Evolutionary conservation across 208 protist genomes (phyloP).

Genomic region (Crithidia brevicula): DNA sequence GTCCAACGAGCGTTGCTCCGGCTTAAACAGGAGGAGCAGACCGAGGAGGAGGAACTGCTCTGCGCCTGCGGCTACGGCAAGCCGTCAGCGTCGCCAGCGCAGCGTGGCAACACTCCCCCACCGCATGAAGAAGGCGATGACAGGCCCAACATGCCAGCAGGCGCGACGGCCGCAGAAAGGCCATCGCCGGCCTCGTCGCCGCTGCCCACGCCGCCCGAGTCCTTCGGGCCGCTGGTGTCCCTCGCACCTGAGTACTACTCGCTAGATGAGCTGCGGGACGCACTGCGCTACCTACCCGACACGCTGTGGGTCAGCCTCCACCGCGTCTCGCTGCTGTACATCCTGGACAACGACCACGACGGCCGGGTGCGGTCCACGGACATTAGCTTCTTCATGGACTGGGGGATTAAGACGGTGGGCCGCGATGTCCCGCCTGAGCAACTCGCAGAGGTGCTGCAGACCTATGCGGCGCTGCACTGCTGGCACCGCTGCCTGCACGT

Average conservation of each 20-base stretch:
- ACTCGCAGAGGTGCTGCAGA: slow-evolving; percentile 60
- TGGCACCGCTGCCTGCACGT: slow-evolving; percentile 54
- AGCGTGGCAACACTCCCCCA: neutral
- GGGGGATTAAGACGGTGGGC: slow-evolving; percentile 50
- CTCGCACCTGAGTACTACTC: slow-evolving; percentile 53
- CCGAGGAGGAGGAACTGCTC: slow-evolving; percentile 39
- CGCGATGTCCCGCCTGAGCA: slow-evolving; percentile 42
- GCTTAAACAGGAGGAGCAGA: slow-evolving; percentile 42
- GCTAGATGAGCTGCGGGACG: slow-evolving; percentile 55
- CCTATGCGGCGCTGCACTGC: slow-evolving; percentile 55
- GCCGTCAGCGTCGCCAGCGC: neutral
- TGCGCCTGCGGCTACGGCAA: slow-evolving; percentile 32
- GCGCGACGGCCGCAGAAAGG: neutral
- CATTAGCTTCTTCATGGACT: slow-evolving; percentile 61
- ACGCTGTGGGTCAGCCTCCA: slow-evolving; percentile 58
- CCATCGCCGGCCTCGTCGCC: neutral
- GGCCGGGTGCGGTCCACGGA: slow-evolving; percentile 54
- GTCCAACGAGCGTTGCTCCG: slow-evolving; percentile 42
- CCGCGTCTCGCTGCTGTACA: slow-evolving; percentile 63
- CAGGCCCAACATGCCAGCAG: neutral
- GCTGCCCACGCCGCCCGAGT: slow-evolving; percentile 24
- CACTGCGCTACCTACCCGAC: slow-evolving; percentile 55
- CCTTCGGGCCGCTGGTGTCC: slow-evolving; percentile 37
- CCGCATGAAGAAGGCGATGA: neutral
- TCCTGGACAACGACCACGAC: slow-evolving; percentile 70